Evolutionary conservation across 1,284 basidiomycete genomes (phyloP).

Genomic region (Cutaneotrichosporon sp.): DNA sequence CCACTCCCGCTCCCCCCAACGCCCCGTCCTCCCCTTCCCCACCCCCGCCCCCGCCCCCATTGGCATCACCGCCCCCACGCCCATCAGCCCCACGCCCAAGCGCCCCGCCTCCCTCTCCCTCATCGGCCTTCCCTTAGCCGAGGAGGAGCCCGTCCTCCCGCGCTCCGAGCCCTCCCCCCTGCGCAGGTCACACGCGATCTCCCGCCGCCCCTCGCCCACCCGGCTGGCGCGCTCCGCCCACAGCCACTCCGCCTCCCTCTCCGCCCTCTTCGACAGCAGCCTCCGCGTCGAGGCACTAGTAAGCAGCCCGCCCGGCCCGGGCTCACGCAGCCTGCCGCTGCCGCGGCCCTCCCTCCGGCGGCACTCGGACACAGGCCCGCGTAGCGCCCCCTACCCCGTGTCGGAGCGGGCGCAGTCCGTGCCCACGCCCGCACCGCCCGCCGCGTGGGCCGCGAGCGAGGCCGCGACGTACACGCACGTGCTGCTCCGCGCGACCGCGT

Average conservation of each 20-base stretch:
- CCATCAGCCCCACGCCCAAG: neutral
- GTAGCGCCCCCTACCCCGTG: neutral
- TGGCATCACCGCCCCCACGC: neutral
- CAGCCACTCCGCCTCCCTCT: neutral
- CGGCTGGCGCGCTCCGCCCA: neutral
- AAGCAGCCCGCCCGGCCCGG: neutral
- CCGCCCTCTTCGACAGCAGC: too few relatives aligned
- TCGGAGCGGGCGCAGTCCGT: neutral
- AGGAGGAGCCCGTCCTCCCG: neutral
- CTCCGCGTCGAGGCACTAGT: neutral
- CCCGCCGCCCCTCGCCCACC: neutral
- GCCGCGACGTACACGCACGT: neutral
- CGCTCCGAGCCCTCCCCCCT: neutral
- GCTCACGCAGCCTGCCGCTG: neutral
- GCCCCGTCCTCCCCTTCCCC: neutral
- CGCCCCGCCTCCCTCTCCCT: neutral
- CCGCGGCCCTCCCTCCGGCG: neutral
- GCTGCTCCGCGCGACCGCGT: neutral
- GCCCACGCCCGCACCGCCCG: neutral
- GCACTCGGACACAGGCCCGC: neutral
- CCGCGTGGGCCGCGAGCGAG: neutral
- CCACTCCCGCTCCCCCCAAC: neutral
- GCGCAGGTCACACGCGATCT: neutral
- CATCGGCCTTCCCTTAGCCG: neutral
- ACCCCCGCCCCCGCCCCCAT: neutral